Evolutionary conservation across 805 yeast species (phyloP), one percentile per base, ranked within the genome.

Genomic region (Hanseniaspora pseudoguilliermondii): DNA sequence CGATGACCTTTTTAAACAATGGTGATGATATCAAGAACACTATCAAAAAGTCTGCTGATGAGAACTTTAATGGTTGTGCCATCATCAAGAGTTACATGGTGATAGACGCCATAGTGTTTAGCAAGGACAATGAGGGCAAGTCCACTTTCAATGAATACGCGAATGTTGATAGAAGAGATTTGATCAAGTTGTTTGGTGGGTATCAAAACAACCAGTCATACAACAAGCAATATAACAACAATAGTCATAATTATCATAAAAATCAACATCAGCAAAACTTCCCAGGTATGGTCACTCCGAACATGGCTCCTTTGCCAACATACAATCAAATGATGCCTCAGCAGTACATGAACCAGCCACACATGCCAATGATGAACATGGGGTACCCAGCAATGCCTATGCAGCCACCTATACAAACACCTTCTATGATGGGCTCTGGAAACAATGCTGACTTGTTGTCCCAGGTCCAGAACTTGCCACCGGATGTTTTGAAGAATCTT

Each of bases 71-170:
- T 62, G 90, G 86, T 32, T 84, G 85, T 1, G 78, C 87, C 42
- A 71, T 85, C 8, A 75, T 88, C 20, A 80, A 80, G 58, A 75
- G 75, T 39, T 66, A 72, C n/a, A 66, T 73, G 43, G 72, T 72
- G 47, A 76, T 88, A 23, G 88, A 86, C 63, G 71, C 86, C 15
- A 90, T 84, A 66, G 77, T 84, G 1, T 90, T 84, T 65, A 85
- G 85, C 63, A 75, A 74, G 42, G 77, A 84, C 0, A 68, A 78
- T 0, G 83, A 81, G 62, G 90, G 89, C 8, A 86, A 86, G 16
- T 79, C 86, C 10, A 81, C 81, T 60, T 90, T 84, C 66, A 95
- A 88, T 63, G 96, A 89, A 64, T 89, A 88, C 64, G 75, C 83
- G 3, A 77, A 79, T 48, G 74, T 88, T n/a, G 80, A 82, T 3